These are phyloP conservation scores for Kondoa subrosea DNA, from an alignment of 768 basidiomycete genomes.

Conservation along the genomic window DNA sequence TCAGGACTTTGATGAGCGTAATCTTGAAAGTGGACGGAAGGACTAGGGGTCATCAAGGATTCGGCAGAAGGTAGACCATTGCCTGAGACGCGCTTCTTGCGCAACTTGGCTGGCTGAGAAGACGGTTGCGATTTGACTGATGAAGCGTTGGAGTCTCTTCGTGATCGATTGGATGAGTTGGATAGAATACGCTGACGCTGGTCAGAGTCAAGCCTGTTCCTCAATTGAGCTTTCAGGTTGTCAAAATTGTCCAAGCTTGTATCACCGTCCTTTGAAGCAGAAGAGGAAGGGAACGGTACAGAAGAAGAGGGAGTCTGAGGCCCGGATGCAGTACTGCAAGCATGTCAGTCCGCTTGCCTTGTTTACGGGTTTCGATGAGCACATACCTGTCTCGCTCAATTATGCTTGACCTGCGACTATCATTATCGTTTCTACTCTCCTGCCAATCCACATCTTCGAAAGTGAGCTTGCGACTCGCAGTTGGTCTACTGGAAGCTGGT, in stretches of 20 bases:
- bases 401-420: too few species aligned
- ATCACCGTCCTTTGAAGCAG: background rate
- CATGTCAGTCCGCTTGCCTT: too few species aligned
- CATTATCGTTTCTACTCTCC: too few species aligned
- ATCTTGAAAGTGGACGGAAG: background rate
- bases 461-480: too few species aligned
- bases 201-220: background rate
- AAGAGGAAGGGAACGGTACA: background rate
- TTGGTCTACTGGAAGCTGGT: background rate
- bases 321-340: too few species aligned
- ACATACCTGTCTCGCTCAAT: too few species aligned
- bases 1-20: background rate
- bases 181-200: background rate
- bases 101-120: background rate
- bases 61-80: background rate
- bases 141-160: background rate
- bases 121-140: background rate
- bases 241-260: background rate
- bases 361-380: too few species aligned
- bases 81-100: background rate
- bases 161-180: background rate
- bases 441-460: too few species aligned
- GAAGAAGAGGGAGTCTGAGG: background rate
- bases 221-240: background rate
- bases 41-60: background rate